These are phyloP conservation scores for Colletotrichum coccodes DNA, from an alignment of 2,329 filamentous ascomycete genomes.

Conservation along the genomic window DNA sequence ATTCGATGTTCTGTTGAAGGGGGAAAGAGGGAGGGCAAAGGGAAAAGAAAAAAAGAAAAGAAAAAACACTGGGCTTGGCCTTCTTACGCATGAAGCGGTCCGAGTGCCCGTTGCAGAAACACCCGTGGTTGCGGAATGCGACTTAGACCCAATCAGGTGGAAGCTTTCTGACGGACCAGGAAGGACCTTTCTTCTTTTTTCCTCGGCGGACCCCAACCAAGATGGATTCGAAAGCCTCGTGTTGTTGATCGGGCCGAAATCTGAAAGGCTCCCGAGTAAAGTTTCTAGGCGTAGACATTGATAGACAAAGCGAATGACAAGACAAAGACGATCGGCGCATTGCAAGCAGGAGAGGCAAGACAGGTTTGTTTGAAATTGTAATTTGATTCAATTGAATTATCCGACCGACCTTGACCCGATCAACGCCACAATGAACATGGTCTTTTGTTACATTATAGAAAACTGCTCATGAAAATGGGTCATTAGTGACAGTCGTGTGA, in stretches of 20 bases:
- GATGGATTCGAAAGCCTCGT: neutral
- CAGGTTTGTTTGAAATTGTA: neutral
- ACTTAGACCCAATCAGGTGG: neutral
- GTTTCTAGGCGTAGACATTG: neutral
- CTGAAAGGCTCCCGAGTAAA: neutral
- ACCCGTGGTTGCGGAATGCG: slow-evolving; percentile 6
- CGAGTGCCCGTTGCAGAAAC: slow-evolving; percentile 9
- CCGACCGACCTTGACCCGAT: slow-evolving; percentile 14
- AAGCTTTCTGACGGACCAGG: neutral
- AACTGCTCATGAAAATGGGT: slow-evolving; percentile 10
- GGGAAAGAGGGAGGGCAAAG: neutral
- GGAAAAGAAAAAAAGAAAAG: neutral
- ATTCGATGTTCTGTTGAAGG: no score
- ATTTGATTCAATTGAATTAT: slow-evolving; percentile 16
- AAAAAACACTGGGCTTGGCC: neutral
- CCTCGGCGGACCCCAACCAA: neutral
- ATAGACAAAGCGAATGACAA: neutral
- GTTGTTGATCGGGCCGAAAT: neutral
- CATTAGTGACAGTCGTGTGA: slow-evolving; percentile 15
- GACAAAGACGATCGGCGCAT: neutral
- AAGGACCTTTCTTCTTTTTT: neutral
- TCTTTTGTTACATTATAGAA: slow-evolving; percentile 17
- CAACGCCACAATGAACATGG: slow-evolving; percentile 16
- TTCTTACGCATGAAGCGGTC: slow-evolving; percentile 11
- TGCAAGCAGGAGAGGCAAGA: neutral